Evolutionary conservation across 495 filamentous ascomycete species (phyloP).

Genomic region (Penicillium riverlandense): DNA sequence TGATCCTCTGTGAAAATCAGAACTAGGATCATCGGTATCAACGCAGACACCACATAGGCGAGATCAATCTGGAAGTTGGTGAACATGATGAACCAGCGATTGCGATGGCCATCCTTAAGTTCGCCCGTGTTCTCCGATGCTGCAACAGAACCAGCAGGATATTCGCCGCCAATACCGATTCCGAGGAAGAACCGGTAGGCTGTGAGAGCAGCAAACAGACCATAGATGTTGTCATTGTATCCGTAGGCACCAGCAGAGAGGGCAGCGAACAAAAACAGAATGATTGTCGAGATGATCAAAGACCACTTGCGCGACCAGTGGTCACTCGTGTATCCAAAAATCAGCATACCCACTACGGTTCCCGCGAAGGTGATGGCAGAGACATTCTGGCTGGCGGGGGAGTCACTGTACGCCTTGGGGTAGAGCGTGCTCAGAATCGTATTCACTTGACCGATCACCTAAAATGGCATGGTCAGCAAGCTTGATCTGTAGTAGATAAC

Average conservation of each 20-base stretch:
- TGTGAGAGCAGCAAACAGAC: slow-evolving; percentile 74
- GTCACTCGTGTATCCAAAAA: slow-evolving; percentile 78
- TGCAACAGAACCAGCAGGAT: slow-evolving; percentile 81
- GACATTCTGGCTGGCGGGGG: slow-evolving; percentile 61
- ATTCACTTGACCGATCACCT: slow-evolving; percentile 79
- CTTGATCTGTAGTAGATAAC: no score
- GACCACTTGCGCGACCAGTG: slow-evolving; percentile 79
- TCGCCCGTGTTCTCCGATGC: slow-evolving; percentile 80
- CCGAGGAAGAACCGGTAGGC: slow-evolving; percentile 81
- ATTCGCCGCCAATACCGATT: slow-evolving; percentile 64
- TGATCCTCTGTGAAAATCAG: slow-evolving; percentile 63
- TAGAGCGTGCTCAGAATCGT: slow-evolving; percentile 64
- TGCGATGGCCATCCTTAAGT: slow-evolving; percentile 68
- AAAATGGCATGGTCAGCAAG: slow-evolving; percentile 3
- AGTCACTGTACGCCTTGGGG: slow-evolving; percentile 51
- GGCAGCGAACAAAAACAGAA: slow-evolving; percentile 80
- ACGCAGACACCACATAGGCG: slow-evolving; percentile 67
- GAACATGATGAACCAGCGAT: slow-evolving; percentile 89
- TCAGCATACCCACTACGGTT: slow-evolving; percentile 75
- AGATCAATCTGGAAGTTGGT: slow-evolving; percentile 85
- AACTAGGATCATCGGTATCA: slow-evolving; percentile 67
- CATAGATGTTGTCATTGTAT: slow-evolving; percentile 48
- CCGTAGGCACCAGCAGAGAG: slow-evolving; percentile 72
- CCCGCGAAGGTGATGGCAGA: slow-evolving; percentile 80
- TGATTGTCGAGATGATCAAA: slow-evolving; percentile 69